Base-by-base conservation (phyloP, 352 stramenopile genomes). In the Phytophthora citricola region DNA sequence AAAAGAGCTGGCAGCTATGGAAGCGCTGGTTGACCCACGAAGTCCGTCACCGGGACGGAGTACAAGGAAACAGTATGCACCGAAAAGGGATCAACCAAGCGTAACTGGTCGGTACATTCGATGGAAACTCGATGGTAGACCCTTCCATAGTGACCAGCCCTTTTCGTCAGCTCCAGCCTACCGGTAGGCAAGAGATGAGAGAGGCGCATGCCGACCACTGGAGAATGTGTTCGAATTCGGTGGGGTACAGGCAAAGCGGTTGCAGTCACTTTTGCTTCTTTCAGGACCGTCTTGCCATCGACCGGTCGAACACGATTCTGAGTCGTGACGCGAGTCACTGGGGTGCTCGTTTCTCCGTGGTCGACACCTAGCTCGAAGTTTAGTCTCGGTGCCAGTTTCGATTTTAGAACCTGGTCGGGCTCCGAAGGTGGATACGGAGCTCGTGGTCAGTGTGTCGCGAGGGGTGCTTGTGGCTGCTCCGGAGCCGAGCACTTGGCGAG, bases 351-450 rank as follows among this genome's bases (percentile, higher is more conserved):
- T 50, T 63, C 26, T 43, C n/a, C 43, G 43, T 32, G 20, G 46
- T 60, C 48, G 62, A 58, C 46, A 31, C 27, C 45, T 50, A 38
- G 44, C 41, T 63, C 51, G 60, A 67, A 67, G 41, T 48, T 62
- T 62, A 67, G 59, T 62, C 36, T 45, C 61, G 53, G 61, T 55
- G 61, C 24, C 22, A 20, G 12, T 59, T 65, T 70, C 62, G 56
- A 60, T 58, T 48, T 58, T 66, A 44, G 63, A 61, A 61, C 5
- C 20, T 6, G 20, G 31, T 20, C 32, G 34, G 40, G 56, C 32
- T 15, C 22, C 17, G 29, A 26, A 45, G 12, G 31, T 36, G 31
- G 31, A 36, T 36, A 36, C 31, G 11, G 31, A 34, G 31, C 31
- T 34, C 31, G 31, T 34, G 31, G 31, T 36, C 31, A 36, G 31